phyloP scores from a whole-genome alignment of 225 moss, liverwort and hornwort genomes.

The Physcomitrium patens region DNA sequence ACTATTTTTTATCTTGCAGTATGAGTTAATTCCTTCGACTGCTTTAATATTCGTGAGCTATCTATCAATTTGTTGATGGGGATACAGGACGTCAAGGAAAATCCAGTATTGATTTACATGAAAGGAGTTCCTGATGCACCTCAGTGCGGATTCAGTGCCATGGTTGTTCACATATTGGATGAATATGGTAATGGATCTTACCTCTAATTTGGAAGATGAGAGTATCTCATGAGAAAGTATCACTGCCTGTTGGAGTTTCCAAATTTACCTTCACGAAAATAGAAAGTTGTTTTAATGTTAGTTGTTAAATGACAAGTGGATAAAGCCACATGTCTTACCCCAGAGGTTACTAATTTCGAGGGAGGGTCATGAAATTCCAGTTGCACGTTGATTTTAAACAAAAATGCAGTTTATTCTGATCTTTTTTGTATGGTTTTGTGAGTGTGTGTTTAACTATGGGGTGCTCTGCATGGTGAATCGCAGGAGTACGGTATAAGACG shows the following conservation, averaged over 20 bases:
- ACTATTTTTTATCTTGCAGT: not conserved
- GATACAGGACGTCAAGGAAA: slow-evolving; percentile 70
- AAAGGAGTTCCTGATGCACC: slow-evolving; percentile 84
- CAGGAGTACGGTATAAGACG: slow-evolving; percentile 73
- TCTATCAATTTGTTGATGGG: slow-evolving; percentile 17
- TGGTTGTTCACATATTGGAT: slow-evolving; percentile 77
- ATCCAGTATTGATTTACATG: slow-evolving; percentile 82
- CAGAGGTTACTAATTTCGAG: too few relatives aligned
- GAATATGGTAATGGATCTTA: slow-evolving; percentile 58
- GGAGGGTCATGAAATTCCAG: too few relatives aligned
- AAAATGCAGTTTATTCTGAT: not conserved
- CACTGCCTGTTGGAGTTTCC: not conserved
- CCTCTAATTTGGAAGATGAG: slow-evolving; percentile 6
- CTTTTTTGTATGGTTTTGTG: not conserved
- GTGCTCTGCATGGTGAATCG: slow-evolving; percentile 13
- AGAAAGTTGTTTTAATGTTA: too few relatives aligned
- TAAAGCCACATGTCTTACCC: too few relatives aligned
- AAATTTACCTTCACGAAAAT: not conserved
- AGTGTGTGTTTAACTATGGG: slow-evolving; percentile 1
- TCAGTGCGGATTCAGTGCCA: slow-evolving; percentile 82
- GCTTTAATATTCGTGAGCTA: not conserved
- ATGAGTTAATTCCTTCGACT: not conserved
- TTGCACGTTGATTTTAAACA: too few relatives aligned
- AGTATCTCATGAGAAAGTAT: not conserved
- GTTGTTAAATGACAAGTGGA: too few relatives aligned